Conservation (phyloP, 2,329 filamentous ascomycete genomes). For the Pseudopithomyces maydicus region DNA sequence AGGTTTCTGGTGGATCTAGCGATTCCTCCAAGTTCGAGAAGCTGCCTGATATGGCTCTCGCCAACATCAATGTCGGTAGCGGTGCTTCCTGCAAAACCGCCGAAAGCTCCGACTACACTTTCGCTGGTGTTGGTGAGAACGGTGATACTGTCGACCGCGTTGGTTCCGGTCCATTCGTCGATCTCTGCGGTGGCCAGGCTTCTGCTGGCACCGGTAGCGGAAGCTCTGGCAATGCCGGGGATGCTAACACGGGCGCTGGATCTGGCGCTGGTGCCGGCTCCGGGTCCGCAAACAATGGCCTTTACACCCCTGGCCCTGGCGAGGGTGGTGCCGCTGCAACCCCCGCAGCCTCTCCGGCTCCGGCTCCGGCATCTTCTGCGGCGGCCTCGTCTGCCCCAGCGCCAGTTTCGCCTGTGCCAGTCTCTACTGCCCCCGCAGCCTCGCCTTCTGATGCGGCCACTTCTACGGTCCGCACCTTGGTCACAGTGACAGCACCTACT, state of each 20-base stretch:
- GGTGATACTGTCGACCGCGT: conserved; percentile 58
- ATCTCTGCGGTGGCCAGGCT: conserved; percentile 29
- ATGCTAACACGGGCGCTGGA: conserved; percentile 4
- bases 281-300: conserved; percentile 11
- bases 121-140: conserved; percentile 59
- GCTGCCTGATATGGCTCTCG: conserved; percentile 75
- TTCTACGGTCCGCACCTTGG: conserved; percentile 27
- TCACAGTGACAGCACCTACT: conserved; percentile 30
- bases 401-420: conserved; percentile 8
- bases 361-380: conserved; percentile 7
- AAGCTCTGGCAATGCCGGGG: conserved; percentile 1
- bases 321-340: conserved; percentile 3
- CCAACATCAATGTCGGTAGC: conserved; percentile 61
- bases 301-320: conserved; percentile 13
- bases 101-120: conserved; percentile 55
- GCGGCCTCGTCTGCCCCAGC: background rate
- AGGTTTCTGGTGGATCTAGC: conserved; percentile 59
- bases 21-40: conserved; percentile 60
- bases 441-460: conserved; percentile 12
- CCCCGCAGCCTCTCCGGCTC: background rate
- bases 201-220: background rate
- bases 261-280: background rate
- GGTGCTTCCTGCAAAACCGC: conserved; percentile 57
- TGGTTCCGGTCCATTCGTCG: conserved; percentile 27
- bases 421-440: conserved; percentile 3